A percentile compares a stretch with the other conserved stretches of the same genome.
These are phyloP conservation scores for Candida neerlandica DNA, from an alignment of 1,139 yeast species.

Conservation along the genomic window DNA sequence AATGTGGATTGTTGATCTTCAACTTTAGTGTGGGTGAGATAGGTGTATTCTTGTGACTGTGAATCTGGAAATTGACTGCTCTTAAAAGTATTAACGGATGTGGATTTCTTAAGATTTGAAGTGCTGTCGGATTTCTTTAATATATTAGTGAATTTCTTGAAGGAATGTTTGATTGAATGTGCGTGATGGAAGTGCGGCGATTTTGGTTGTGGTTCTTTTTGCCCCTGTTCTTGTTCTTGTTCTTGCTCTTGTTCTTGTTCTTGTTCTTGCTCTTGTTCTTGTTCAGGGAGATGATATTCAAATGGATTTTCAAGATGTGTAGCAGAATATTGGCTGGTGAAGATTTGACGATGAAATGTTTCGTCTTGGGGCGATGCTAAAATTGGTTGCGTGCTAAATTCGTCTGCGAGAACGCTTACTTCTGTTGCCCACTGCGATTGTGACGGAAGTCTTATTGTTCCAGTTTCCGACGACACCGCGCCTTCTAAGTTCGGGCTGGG, in stretches of 20 bases:
- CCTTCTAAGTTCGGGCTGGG: slow-evolving; percentile 8
- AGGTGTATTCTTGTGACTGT: neutral
- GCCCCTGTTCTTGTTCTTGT: no score
- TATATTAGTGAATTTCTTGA: neutral
- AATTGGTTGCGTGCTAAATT: neutral
- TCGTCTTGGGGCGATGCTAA: neutral
- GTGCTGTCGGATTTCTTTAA: neutral
- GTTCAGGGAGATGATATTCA: neutral
- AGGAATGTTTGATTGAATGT: neutral
- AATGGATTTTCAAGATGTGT: neutral
- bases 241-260: no score
- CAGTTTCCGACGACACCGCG: neutral
- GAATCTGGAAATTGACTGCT: neutral
- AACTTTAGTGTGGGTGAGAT: neutral
- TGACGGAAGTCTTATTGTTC: neutral
- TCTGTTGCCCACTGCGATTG: neutral
- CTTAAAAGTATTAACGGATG: neutral
- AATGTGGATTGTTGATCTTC: slow-evolving; percentile 4
- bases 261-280: no score
- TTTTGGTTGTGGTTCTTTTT: neutral
- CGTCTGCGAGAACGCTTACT: neutral
- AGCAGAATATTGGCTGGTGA: neutral
- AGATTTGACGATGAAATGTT: neutral
- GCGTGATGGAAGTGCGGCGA: neutral
- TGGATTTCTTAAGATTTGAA: neutral